Evolutionary conservation across 345 rosid genomes (phyloP), one percentile per base, ranked within the genome.

Genomic region (Citropsis articulata): DNA sequence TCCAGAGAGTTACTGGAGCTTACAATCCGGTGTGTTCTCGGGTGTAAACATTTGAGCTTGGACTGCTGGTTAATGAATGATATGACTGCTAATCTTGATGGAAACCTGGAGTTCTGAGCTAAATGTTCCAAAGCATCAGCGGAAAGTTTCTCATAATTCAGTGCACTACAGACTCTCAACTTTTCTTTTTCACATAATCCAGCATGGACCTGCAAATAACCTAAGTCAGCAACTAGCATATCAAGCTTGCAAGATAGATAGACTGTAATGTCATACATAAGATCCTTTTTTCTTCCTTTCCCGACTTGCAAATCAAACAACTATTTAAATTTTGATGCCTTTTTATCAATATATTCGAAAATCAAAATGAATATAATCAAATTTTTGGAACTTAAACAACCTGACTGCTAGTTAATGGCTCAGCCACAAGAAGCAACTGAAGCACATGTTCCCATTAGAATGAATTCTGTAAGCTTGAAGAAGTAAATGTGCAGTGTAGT

Each of bases 61-160:
- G 71, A 69, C 63, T 84, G 85, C 71, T 79, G 80, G 19, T 82
- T 55, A 27, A 78, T 73, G 69, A 85, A 79, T 70, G 71, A 84
- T 75, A 80, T 73, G 50, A 79, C 65, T 25, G 83, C 70, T 71
- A 68, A 14, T 75, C 77, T 80, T 48, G 88, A 59, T 33, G 90
- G 90, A 59, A 86, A 87, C 62, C 79, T 84, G 6, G 88, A 63
- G 77, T 86, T 85, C 30, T 80, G 70, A 68, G 82, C 75, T 9
- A 84, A 25, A 40, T 86, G 87, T 59, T 78, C 67, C 65, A 76
- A 57, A 35, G 86, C 76, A 68, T 77, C 83, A 4, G 74, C 45
- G 14, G 92, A 85, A 59, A 89, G 90, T 84, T 87, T 88, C 78
- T 81, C 87, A 31, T 71, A 75, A 72, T 87, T 81, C 66, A 89